Conservation (phyloP, 1,139 yeast genomes). For the Nakaseomyces sp. region DNA sequence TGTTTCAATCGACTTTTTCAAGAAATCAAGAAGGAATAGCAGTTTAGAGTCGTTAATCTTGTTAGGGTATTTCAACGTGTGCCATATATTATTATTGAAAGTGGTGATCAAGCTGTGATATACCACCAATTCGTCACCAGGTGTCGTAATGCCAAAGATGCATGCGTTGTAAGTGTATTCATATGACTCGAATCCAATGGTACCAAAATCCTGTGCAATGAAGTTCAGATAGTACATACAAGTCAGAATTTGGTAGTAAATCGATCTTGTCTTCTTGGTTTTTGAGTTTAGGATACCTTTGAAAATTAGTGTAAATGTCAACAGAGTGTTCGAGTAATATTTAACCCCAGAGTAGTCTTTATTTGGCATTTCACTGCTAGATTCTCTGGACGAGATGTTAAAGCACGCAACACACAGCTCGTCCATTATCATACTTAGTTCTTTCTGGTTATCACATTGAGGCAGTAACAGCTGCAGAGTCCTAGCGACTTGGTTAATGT, state of each 20-base stretch:
- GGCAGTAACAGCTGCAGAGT: slow-evolving; percentile 6
- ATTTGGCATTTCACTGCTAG: slow-evolving; percentile 9
- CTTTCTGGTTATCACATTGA: slow-evolving; percentile 4
- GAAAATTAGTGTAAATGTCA: slow-evolving; percentile 18
- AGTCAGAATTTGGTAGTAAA: slow-evolving; percentile 15
- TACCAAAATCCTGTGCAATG: slow-evolving; percentile 25
- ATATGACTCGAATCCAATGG: slow-evolving; percentile 24
- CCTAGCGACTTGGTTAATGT: slow-evolving; percentile 4
- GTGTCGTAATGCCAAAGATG: not conserved
- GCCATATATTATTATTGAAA: slow-evolving; percentile 12
- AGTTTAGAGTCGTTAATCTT: slow-evolving; percentile 19
- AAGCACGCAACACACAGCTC: slow-evolving; percentile 10
- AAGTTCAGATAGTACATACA: slow-evolving; percentile 21
- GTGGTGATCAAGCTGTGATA: slow-evolving; percentile 1
- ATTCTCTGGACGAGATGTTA: slow-evolving; percentile 15
- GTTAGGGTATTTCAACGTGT: slow-evolving; percentile 9
- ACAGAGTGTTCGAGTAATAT: slow-evolving; percentile 17
- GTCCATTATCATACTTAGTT: slow-evolving; percentile 7
- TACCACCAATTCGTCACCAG: slow-evolving; percentile 6
- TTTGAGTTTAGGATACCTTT: slow-evolving; percentile 15
- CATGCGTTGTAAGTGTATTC: slow-evolving; percentile 18
- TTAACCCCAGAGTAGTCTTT: slow-evolving; percentile 13
- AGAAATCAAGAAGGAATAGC: slow-evolving; percentile 20
- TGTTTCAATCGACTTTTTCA: slow-evolving; percentile 17
- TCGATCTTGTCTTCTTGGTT: slow-evolving; percentile 7